phyloP scores from a whole-genome alignment of 2,329 filamentous ascomycete genomes.

The Colletotrichum horii region DNA sequence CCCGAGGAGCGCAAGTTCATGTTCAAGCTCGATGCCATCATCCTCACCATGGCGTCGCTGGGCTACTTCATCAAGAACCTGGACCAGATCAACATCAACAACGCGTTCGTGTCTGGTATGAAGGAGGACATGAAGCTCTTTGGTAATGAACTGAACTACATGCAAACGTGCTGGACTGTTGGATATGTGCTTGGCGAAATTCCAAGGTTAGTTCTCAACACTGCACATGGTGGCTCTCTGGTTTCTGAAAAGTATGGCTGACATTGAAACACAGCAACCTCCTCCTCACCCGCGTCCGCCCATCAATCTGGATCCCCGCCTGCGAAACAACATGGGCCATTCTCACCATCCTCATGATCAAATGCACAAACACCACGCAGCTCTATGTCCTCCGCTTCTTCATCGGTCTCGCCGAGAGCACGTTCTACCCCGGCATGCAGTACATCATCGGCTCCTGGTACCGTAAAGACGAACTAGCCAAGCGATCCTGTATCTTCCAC shows the following conservation, averaged over 20 bases:
- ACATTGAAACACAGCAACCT: conserved; percentile 30
- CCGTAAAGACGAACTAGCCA: conserved; percentile 30
- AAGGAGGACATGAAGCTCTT: conserved; percentile 29
- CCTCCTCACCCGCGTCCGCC: conserved; percentile 34
- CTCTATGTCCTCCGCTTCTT: conserved; percentile 33
- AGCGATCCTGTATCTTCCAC: conserved; percentile 33
- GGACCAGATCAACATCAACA: conserved; percentile 37
- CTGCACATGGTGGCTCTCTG: fast-evolving
- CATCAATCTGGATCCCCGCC: conserved; percentile 33
- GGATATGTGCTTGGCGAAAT: conserved; percentile 31
- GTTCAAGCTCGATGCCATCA: conserved; percentile 46
- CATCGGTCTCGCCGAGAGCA: conserved; percentile 33
- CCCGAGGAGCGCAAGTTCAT: conserved; percentile 44
- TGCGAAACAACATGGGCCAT: conserved; percentile 36
- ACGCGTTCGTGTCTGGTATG: conserved; percentile 36
- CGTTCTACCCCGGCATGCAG: conserved; percentile 28
- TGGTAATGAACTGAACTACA: conserved; percentile 32
- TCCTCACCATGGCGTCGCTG: conserved; percentile 38
- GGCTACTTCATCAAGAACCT: conserved; percentile 31
- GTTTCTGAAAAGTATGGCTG: not conserved
- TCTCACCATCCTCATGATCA: conserved; percentile 35
- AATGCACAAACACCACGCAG: conserved; percentile 38
- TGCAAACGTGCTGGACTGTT: conserved; percentile 31
- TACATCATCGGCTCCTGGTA: conserved; percentile 36
- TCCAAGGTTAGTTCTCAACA: conserved; percentile 9